These are phyloP conservation scores for Salvia hispanica DNA, from an alignment of 257 asterid species.

Conservation along the genomic window DNA sequence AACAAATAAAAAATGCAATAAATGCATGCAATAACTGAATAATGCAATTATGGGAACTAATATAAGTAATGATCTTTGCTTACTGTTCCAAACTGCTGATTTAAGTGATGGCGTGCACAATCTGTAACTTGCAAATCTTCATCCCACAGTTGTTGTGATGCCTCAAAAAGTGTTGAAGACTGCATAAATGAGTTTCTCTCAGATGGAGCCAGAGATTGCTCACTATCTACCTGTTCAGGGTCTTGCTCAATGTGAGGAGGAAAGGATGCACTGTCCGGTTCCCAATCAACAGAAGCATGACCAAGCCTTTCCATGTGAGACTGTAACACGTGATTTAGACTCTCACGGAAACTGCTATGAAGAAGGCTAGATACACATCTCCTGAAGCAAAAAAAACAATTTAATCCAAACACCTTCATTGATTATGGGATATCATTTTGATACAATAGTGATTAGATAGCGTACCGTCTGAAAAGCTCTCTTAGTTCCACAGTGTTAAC, in stretches of 20 bases:
- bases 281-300: no score
- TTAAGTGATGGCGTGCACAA: conserved; percentile 48
- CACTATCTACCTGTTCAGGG: conserved; percentile 43
- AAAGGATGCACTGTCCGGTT: conserved; percentile 42
- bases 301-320: conserved; percentile 63
- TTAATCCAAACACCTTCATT: not conserved
- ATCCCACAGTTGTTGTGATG: conserved; percentile 50
- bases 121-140: conserved; percentile 47
- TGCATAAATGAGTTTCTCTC: conserved; percentile 39
- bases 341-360: conserved; percentile 74
- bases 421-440: not conserved
- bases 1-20: not conserved
- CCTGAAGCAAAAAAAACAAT: conserved; percentile 46
- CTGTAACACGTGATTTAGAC: conserved; percentile 66
- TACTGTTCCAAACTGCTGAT: conserved; percentile 53
- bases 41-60: not conserved
- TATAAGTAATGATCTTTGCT: conserved; percentile 22
- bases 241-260: conserved; percentile 43
- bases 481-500: conserved; percentile 64
- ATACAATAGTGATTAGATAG: not conserved
- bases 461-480: conserved; percentile 83
- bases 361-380: conserved; percentile 87
- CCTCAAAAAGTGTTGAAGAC: conserved; percentile 34
- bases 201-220: conserved; percentile 35
- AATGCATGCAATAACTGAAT: not conserved